Evolutionary conservation across 2,329 filamentous ascomycete species (phyloP).

Genomic region (Diaporthe eres): DNA sequence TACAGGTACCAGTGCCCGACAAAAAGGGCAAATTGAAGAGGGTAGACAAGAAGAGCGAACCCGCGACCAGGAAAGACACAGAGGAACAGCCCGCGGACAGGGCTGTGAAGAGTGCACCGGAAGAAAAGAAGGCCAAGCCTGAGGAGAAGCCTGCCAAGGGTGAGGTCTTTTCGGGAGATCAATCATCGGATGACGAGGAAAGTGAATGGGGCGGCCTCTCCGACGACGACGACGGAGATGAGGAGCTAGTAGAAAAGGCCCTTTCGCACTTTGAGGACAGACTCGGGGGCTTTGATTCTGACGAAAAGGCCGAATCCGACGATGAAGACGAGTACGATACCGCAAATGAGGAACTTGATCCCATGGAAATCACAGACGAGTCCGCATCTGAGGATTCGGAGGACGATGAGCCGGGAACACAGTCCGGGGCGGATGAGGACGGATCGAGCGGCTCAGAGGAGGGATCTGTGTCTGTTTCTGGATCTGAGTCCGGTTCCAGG

Average conservation of each 20-base stretch:
- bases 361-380: conserved; percentile 42
- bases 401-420: conserved; percentile 47
- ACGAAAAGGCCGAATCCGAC: conserved; percentile 43
- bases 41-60: conserved; percentile 43
- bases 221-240: conserved; percentile 53
- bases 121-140: conserved; percentile 45
- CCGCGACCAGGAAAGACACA: conserved; percentile 51
- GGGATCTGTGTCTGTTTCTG: neutral
- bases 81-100: conserved; percentile 48
- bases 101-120: conserved; percentile 38
- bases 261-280: conserved; percentile 37
- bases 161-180: conserved; percentile 43
- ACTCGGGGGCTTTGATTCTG: conserved; percentile 37
- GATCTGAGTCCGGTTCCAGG: neutral
- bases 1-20: conserved; percentile 64
- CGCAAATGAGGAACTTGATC: conserved; percentile 42
- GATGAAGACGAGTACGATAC: conserved; percentile 43
- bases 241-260: conserved; percentile 52
- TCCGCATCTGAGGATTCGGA: conserved; percentile 43
- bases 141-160: conserved; percentile 42
- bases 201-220: conserved; percentile 56
- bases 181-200: conserved; percentile 51
- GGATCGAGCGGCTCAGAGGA: conserved; percentile 34
- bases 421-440: conserved; percentile 44
- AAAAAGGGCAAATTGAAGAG: conserved; percentile 55